A percentile compares a stretch with the other conserved stretches of the same genome.
Conservation (phyloP, 805 yeast species). For the Candida adriatica region DNA sequence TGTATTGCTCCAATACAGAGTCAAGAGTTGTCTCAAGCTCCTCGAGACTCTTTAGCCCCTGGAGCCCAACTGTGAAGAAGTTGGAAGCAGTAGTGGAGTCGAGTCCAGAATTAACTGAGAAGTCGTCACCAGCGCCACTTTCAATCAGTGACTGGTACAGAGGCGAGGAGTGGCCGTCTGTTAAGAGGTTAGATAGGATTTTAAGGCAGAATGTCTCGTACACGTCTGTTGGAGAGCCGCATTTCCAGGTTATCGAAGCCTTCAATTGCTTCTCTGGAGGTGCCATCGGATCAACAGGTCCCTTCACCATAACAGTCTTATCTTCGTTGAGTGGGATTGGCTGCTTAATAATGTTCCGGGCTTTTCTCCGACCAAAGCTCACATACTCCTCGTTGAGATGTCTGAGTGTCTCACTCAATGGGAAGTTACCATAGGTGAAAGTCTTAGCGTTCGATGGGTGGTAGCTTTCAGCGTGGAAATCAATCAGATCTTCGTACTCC, state of each 20-base stretch:
- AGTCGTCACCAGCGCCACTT: constrained; percentile 78
- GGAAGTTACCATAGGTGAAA: constrained; percentile 80
- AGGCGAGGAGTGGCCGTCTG: constrained; percentile 91
- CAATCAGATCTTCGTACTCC: constrained; percentile 64
- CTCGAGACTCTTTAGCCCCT: constrained; percentile 54
- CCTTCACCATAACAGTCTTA: constrained; percentile 37
- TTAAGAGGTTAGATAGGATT: constrained; percentile 59
- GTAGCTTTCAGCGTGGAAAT: constrained; percentile 69
- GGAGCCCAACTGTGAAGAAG: constrained; percentile 79
- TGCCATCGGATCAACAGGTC: constrained; percentile 78
- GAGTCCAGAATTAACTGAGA: constrained; percentile 79
- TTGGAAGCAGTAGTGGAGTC: constrained; percentile 74
- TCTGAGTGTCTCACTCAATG: constrained; percentile 52
- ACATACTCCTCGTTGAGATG: constrained; percentile 45
- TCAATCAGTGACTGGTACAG: constrained; percentile 84
- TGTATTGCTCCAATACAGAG: constrained; percentile 38
- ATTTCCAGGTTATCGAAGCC: constrained; percentile 81
- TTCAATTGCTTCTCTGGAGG: constrained; percentile 66
- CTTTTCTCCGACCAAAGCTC: constrained; percentile 45
- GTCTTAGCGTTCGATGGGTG: constrained; percentile 89
- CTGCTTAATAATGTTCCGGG: constrained; percentile 25
- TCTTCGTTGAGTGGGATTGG: constrained; percentile 29
- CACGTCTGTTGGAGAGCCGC: constrained; percentile 63
- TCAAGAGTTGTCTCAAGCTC: constrained; percentile 41
- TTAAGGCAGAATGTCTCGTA: constrained; percentile 70